Evolutionary conservation across 306 rosid genomes (phyloP).

Genomic region (Amphicarpaea edgeworthii): DNA sequence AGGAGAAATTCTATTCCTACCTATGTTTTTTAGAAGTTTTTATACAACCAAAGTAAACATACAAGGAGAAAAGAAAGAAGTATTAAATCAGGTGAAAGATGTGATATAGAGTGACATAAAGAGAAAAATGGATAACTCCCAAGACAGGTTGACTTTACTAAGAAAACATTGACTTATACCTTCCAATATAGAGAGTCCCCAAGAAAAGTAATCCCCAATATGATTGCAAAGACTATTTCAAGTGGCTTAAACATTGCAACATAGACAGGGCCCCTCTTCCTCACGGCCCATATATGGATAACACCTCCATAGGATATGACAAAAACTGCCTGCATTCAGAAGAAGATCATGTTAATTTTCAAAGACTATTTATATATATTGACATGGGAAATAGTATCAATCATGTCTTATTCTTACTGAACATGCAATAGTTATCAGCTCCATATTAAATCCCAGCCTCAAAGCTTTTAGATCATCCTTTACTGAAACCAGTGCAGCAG

Average conservation of each 20-base stretch:
- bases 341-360: not conserved
- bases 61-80: not conserved
- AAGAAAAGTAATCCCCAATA: slow-evolving; percentile 39
- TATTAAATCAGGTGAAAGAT: not conserved
- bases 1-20: not conserved
- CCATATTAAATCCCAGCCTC: slow-evolving; percentile 14
- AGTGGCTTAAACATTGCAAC: slow-evolving; percentile 51
- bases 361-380: slow-evolving; percentile 1
- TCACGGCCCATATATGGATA: slow-evolving; percentile 31
- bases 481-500: slow-evolving; percentile 20
- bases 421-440: slow-evolving; percentile 36
- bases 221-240: slow-evolving; percentile 31
- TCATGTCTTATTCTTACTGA: slow-evolving; percentile 14
- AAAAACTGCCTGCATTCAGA: slow-evolving; percentile 39
- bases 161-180: slow-evolving; percentile 31
- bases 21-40: not conserved
- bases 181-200: slow-evolving; percentile 43
- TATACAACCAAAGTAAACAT: not conserved
- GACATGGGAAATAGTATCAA: not conserved
- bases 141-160: too few species aligned
- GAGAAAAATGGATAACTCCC: not conserved
- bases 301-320: not conserved
- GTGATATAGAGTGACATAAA: not conserved
- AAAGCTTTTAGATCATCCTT: slow-evolving; percentile 36
- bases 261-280: slow-evolving; percentile 42